Evolutionary conservation across 2,329 filamentous ascomycete genomes (phyloP).

Genomic region (Aspergillus ustus): DNA sequence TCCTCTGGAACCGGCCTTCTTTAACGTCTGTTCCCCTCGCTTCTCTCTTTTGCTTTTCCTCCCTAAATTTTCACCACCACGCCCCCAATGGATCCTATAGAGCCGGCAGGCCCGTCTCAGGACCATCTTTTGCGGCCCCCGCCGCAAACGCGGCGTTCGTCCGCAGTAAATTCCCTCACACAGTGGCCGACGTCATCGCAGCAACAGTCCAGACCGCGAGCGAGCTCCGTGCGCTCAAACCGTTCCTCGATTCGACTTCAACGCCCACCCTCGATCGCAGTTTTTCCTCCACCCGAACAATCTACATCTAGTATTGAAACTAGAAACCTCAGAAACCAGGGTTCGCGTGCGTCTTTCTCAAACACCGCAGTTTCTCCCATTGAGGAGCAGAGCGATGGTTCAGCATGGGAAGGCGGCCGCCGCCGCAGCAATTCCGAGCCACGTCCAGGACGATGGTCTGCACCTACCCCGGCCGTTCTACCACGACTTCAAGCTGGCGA

Average conservation of each 20-base stretch:
- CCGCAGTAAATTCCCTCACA: constrained; percentile 17
- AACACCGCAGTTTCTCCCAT: not conserved
- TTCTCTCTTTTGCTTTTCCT: not conserved
- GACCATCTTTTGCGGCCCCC: constrained; percentile 19
- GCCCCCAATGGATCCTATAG: constrained; percentile 45
- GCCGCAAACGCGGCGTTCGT: constrained; percentile 20
- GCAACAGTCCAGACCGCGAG: constrained; percentile 25
- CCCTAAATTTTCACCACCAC: not conserved
- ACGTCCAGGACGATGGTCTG: constrained; percentile 39
- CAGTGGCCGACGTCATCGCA: constrained; percentile 27
- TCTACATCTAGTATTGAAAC: constrained; percentile 13
- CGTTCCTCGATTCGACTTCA: constrained; percentile 40
- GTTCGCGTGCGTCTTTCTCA: constrained; percentile 10
- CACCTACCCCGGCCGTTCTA: constrained; percentile 27
- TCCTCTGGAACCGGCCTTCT: not conserved
- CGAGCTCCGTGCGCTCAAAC: constrained; percentile 31
- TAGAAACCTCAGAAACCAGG: constrained; percentile 2
- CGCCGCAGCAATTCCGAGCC: constrained; percentile 50
- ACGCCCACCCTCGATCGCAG: constrained; percentile 23
- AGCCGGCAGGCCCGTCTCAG: constrained; percentile 32
- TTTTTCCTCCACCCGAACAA: not conserved
- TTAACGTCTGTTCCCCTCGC: not conserved
- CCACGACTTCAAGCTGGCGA: constrained; percentile 28
- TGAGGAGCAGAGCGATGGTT: constrained; percentile 32
- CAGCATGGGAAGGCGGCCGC: constrained; percentile 31